Evolutionary conservation across 1,284 basidiomycete genomes (phyloP).

Genomic region (Heterobasidion occidentale): DNA sequence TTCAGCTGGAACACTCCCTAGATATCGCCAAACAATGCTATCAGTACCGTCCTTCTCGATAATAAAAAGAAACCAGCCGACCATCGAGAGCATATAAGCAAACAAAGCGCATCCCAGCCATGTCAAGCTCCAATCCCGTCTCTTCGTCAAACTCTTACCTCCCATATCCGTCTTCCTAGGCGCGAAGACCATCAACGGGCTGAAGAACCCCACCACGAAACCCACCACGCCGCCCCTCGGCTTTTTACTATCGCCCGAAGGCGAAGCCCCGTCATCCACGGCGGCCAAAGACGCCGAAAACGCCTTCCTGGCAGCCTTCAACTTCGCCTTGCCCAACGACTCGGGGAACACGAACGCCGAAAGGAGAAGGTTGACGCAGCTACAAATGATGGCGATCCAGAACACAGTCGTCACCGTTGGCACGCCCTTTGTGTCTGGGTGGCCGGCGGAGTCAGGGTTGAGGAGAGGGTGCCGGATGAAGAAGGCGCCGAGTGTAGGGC

Average conservation of each 20-base stretch:
- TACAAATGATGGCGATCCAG: slow-evolving; percentile 43
- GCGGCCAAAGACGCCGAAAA: neutral
- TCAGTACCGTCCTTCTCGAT: neutral
- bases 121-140: slow-evolving; percentile 54
- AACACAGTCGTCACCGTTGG: slow-evolving; percentile 47
- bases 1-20: slow-evolving; percentile 55
- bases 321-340: slow-evolving; percentile 37
- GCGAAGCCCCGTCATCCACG: neutral
- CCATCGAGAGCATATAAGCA: slow-evolving; percentile 36
- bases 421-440: slow-evolving; percentile 15
- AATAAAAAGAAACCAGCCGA: slow-evolving; percentile 19
- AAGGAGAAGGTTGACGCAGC: slow-evolving; percentile 40
- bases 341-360: slow-evolving; percentile 60
- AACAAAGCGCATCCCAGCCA: slow-evolving; percentile 38
- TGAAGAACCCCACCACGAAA: slow-evolving; percentile 28
- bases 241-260: slow-evolving; percentile 4
- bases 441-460: slow-evolving; percentile 22
- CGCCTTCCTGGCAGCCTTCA: slow-evolving; percentile 12
- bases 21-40: slow-evolving; percentile 1
- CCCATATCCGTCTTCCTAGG: slow-evolving; percentile 33
- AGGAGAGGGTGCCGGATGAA: slow-evolving; percentile 51
- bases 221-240: slow-evolving; percentile 13
- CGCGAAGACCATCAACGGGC: slow-evolving; percentile 47
- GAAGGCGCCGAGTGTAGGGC: slow-evolving; percentile 67
- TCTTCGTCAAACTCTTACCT: slow-evolving; percentile 15